Evolutionary conservation across 2,329 filamentous ascomycete species (phyloP), one percentile per base, ranked within the genome.

Genomic region (Alternaria alternata): DNA sequence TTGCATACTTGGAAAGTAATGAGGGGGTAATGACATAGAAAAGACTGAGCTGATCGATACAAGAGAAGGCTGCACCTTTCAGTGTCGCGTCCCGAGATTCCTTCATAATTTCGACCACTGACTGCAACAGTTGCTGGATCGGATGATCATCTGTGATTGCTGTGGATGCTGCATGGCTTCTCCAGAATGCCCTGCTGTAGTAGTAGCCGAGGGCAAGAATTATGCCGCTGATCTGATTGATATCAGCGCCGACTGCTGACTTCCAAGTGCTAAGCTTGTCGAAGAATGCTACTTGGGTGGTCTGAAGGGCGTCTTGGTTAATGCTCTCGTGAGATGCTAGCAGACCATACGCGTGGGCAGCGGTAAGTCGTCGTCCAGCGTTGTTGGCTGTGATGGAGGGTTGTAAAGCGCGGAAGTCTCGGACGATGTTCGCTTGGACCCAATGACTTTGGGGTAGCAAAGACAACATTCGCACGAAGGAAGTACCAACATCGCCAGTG

Each of bases 331-430:
- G 91, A 0, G 92, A 90, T 1, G 86, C 88, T 5, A 97, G 79
- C 12, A 97, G 90, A 0, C 93, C 94, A 68, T 93, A 87, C 0
- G 88, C 86, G 61, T 88, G 88, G 16, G 92, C 89, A 1, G 89
- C 89, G 28, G 89, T 81, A 38, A 83, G 81, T 36, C 94, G 86
- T 6, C 90, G 84, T 55, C 88, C 85, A 62, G 88, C 85, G 65
- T 91, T 90, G 73, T 94, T 95, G 6, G 91, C 93, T 62, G 84
- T 84, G 54, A 94, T 81, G 9, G 89, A 81, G 8, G 83, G 80
- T 26, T 89, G 76, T 18, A 96, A 79, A 46, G 85, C 82, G 7
- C 78, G 75, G 57, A 78, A 72, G 24, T 78, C 75, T 44, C 70
- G 66, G 2, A 76, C 63, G 28, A 78, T 51, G n/a, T 62, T 56